These are phyloP conservation scores for Venturia nashicola DNA, from an alignment of 2,329 filamentous ascomycete species.

Conservation along the genomic window DNA sequence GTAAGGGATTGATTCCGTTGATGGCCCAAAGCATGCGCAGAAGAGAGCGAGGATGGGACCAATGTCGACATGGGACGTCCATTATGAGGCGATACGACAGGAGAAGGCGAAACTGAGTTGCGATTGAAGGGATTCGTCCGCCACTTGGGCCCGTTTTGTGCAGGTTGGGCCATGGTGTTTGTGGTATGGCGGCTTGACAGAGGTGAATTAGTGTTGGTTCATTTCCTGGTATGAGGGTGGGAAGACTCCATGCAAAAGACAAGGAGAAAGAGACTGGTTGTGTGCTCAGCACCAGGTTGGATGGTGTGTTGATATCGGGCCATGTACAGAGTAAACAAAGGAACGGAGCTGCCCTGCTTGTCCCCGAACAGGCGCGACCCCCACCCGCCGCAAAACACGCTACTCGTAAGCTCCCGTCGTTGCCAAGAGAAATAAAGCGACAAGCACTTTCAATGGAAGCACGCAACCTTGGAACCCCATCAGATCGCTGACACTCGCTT, in stretches of 20 bases:
- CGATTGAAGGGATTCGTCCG: constrained; percentile 72
- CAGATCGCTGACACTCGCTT: background rate
- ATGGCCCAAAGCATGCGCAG: constrained; percentile 36
- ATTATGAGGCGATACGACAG: constrained; percentile 37
- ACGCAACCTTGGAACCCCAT: background rate
- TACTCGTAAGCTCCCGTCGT: background rate
- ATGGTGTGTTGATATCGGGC: background rate
- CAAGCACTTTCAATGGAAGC: background rate
- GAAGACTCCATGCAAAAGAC: background rate
- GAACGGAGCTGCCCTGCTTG: too few relatives aligned
- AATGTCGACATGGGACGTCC: constrained; percentile 64
- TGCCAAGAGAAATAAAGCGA: background rate
- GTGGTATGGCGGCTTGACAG: background rate
- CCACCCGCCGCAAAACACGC: background rate
- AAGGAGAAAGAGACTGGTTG: background rate
- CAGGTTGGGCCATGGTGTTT: constrained; percentile 39
- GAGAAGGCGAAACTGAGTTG: constrained; percentile 52
- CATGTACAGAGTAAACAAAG: background rate
- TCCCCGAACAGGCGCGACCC: background rate
- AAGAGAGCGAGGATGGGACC: constrained; percentile 27
- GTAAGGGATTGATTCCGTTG: constrained; percentile 53
- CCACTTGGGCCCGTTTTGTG: constrained; percentile 54
- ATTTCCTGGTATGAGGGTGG: background rate
- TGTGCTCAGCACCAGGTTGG: background rate
- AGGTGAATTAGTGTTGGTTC: background rate